phyloP scores from a whole-genome alignment of 2,329 filamentous ascomycete species.

The Ceratocystis papillata region DNA sequence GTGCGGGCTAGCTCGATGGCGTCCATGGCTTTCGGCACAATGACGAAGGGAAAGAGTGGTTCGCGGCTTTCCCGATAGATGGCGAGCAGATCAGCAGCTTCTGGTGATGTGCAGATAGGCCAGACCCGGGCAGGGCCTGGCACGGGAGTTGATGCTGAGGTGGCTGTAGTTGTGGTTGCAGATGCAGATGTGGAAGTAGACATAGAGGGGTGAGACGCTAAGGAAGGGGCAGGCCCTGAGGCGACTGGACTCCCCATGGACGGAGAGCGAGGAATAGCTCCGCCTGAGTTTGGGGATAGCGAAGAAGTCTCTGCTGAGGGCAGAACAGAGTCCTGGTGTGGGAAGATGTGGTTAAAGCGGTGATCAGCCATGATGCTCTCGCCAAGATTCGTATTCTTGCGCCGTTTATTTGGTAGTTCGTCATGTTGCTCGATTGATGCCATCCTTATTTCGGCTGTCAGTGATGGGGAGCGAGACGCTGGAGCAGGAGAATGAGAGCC shows the following conservation, averaged over 20 bases:
- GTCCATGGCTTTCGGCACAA: constrained; percentile 33
- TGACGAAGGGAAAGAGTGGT: constrained; percentile 38
- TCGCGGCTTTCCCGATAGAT: constrained; percentile 32
- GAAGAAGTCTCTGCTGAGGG: background rate
- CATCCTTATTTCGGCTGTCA: background rate
- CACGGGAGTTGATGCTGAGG: constrained; percentile 24
- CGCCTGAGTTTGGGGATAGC: background rate
- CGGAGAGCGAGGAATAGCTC: background rate
- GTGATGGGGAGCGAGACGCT: background rate
- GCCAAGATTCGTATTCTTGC: background rate
- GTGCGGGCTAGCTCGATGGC: constrained; percentile 33
- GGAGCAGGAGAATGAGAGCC: background rate
- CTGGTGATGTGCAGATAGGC: constrained; percentile 29
- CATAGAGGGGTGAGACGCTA: background rate
- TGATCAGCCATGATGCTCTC: background rate
- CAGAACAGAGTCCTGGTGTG: background rate
- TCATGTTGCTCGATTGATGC: background rate
- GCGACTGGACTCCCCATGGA: background rate
- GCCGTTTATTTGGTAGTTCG: background rate
- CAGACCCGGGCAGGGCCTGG: constrained; percentile 18
- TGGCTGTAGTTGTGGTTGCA: constrained; percentile 15
- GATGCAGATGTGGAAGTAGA: constrained; percentile 13
- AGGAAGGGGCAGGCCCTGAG: background rate
- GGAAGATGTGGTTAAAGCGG: constrained; percentile 17
- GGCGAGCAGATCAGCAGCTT: constrained; percentile 36